Percentiles rank a stretch among this genome's conserved stretches.
Evolutionary conservation across 2,329 filamentous ascomycete genomes (phyloP).

Genomic region (Aspergillus candidus): DNA sequence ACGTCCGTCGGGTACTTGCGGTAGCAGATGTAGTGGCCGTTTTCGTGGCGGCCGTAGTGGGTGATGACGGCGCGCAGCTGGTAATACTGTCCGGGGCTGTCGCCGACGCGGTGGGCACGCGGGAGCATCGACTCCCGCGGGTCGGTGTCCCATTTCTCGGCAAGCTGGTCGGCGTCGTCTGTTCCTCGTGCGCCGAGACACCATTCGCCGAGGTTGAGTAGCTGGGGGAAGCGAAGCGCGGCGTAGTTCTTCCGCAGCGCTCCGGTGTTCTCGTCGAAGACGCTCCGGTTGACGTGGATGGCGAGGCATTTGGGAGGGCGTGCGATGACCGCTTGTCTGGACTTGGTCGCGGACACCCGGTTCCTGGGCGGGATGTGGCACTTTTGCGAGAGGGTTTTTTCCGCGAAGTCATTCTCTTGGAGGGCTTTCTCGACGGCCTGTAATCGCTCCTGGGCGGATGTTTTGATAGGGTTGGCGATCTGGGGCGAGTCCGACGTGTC

Average conservation of each 20-base stretch:
- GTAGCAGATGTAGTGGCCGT: conserved; percentile 93
- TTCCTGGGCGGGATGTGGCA: conserved; percentile 63
- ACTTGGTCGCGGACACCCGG: conserved; percentile 73
- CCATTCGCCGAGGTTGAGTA: conserved; percentile 76
- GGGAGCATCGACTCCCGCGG: conserved; percentile 69
- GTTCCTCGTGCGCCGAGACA: conserved; percentile 58
- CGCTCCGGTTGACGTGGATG: conserved; percentile 84
- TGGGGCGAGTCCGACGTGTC: conserved; percentile 19
- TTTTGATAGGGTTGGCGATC: conserved; percentile 33
- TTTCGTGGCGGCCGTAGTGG: conserved; percentile 85
- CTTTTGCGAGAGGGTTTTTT: conserved; percentile 56
- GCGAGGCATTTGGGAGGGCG: conserved; percentile 73
- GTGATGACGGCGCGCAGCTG: conserved; percentile 78
- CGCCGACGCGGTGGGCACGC: conserved; percentile 50
- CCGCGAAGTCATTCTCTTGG: conserved; percentile 73
- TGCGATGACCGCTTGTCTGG: conserved; percentile 80
- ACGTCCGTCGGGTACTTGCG: conserved; percentile 55
- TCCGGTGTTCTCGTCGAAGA: conserved; percentile 80
- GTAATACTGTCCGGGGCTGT: conserved; percentile 52
- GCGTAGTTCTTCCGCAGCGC: conserved; percentile 78
- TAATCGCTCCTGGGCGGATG: conserved; percentile 50
- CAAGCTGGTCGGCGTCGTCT: conserved; percentile 28
- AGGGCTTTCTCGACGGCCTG: conserved; percentile 63
- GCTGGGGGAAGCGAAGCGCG: conserved; percentile 66
- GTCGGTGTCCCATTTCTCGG: conserved; percentile 65